Evolutionary conservation across 768 basidiomycete species (phyloP).

Genomic region (Filobasidium floriforme): DNA sequence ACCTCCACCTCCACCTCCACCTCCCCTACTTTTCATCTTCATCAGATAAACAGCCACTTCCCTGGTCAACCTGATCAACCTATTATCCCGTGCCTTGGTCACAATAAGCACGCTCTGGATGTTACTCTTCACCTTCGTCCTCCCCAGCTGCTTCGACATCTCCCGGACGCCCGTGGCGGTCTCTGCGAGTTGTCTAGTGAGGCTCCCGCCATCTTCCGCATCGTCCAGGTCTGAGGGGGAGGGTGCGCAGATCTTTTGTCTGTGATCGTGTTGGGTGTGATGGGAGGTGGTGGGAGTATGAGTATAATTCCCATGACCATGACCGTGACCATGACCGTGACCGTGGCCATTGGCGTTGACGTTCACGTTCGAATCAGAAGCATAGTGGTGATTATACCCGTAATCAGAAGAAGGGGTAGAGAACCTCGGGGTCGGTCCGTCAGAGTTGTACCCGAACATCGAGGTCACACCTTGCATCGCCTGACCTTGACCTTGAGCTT

Average conservation of each 20-base stretch:
- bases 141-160: slow-evolving; percentile 97
- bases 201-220: slow-evolving; percentile 63
- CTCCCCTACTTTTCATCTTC: slow-evolving; percentile 58
- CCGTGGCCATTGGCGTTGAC: no score
- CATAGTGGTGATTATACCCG: slow-evolving; percentile 15
- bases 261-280: slow-evolving; percentile 32
- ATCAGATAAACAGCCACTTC: slow-evolving; percentile 92
- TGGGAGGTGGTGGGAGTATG: not conserved
- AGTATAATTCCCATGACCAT: no score
- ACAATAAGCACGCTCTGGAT: slow-evolving; percentile 91
- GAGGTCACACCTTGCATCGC: slow-evolving; percentile 24
- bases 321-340: no score
- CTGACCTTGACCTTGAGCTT: slow-evolving; percentile 18
- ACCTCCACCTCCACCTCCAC: slow-evolving; percentile 15
- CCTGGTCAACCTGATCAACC: slow-evolving; percentile 87
- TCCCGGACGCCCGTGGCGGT: slow-evolving; percentile 95
- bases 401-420: slow-evolving; percentile 20
- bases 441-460: slow-evolving; percentile 10
- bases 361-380: no score
- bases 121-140: slow-evolving; percentile 80
- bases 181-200: slow-evolving; percentile 89
- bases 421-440: slow-evolving; percentile 25
- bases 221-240: slow-evolving; percentile 47
- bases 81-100: slow-evolving; percentile 95
- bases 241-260: slow-evolving; percentile 26